Base-by-base conservation (phyloP, 2,329 filamentous ascomycete genomes). In the Mycosphaerella sp. region DNA sequence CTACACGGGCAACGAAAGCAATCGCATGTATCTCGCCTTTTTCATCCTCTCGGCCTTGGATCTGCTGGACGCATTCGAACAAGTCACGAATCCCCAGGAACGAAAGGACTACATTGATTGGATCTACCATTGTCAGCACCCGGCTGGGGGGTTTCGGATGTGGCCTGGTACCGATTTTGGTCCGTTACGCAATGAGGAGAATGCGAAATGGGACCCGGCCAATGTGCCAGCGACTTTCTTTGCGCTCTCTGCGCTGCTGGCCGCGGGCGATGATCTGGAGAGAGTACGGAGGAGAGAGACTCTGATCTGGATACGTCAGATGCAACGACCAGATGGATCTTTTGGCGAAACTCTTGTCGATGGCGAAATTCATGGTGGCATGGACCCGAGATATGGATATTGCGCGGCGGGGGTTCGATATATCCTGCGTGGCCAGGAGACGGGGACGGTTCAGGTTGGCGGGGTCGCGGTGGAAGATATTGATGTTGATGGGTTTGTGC, bases 211-310 rank as follows among this genome's bases (percentile, higher is more conserved):
- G 82, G 85, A 88, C 71, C 81, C 83, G n/a, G 81, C 91, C 0
- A 95, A 92, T 70, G 73, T 97, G 12, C 86, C 91, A 0, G 89
- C 89, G 1, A 96, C 91, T 0, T 92, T 87, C 69, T 96, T 97
- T 72, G 91, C 92, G 0, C 77, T 98, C 42, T 76, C 89, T 23
- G 78, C 86, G 7, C 74, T 98, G 26, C 79, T 86, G 1, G 76
- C 84, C 5, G 70, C 87, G n/a, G 76, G 78, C 3, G 82, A 85
- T 66, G 79, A 83, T 64, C 64, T 78, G 49, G 61, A 75, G 3
- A 79, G 83, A 1, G 84, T 98, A 6, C 78, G 85, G 57, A 79
- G 88, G 53, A 74, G 65, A 40, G 80, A 81, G 56, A 86, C 87
- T 56, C 70, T 97, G 61, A 66, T 71, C 40, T 96, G 92, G 90